These are phyloP conservation scores for Casuarina glauca DNA, from an alignment of 306 rosid genomes.

Conservation along the genomic window DNA sequence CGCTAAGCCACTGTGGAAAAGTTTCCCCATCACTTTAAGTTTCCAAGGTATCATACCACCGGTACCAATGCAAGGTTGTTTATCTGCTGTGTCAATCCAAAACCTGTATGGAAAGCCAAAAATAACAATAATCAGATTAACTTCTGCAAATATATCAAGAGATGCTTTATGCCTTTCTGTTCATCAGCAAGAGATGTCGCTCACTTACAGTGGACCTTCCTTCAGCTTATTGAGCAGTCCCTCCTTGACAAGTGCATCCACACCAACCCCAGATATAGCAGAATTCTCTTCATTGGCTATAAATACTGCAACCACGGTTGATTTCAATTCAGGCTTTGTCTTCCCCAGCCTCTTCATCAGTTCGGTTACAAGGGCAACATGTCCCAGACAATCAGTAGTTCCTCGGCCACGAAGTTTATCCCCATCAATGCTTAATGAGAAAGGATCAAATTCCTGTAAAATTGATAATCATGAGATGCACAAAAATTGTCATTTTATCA, in stretches of 20 bases:
- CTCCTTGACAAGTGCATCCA: conserved; percentile 82
- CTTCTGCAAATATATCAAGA: background rate
- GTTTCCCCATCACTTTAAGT: conserved; percentile 75
- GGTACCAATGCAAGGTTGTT: conserved; percentile 92
- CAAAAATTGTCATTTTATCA: background rate
- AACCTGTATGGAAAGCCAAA: conserved; percentile 46
- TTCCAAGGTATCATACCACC: conserved; percentile 97
- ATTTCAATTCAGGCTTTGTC: conserved; percentile 68
- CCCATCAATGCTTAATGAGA: conserved; percentile 76
- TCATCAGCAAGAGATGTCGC: background rate
- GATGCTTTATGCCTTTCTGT: background rate
- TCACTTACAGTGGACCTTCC: conserved; percentile 83
- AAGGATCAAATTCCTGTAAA: conserved; percentile 88
- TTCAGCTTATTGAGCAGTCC: conserved; percentile 70
- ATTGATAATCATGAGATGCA: background rate
- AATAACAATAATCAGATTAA: conserved; percentile 20
- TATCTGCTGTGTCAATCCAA: conserved; percentile 94
- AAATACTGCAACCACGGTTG: conserved; percentile 82
- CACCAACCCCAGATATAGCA: conserved; percentile 77
- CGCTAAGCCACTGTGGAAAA: conserved; percentile 91
- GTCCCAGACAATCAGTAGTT: conserved; percentile 96
- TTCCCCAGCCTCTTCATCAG: conserved; percentile 81
- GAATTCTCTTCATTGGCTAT: conserved; percentile 94
- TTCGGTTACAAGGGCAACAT: conserved; percentile 83
- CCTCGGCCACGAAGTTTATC: conserved; percentile 93